Conservation (phyloP, 139 green algal genomes). For the Pedinophyceae sp. region DNA sequence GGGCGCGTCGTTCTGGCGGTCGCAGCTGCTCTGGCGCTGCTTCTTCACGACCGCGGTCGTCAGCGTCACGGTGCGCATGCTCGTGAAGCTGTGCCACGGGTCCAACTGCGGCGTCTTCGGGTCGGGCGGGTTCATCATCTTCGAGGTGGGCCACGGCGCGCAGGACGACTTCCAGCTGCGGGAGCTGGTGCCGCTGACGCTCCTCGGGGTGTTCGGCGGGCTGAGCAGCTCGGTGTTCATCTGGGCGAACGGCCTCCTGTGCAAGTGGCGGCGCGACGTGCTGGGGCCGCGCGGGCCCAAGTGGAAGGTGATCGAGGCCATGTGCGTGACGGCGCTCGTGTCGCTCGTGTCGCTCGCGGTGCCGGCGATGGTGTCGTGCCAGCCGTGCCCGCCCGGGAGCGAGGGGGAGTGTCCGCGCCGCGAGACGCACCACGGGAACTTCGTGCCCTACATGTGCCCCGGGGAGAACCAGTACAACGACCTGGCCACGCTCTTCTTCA, state of each 20-base stretch:
- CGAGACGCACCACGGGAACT: slow-evolving; percentile 44
- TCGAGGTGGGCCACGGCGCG: slow-evolving; percentile 44
- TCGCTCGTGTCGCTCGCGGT: slow-evolving; percentile 14
- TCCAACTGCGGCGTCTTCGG: slow-evolving; percentile 51
- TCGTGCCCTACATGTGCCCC: slow-evolving; percentile 34
- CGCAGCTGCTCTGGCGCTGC: slow-evolving; percentile 48
- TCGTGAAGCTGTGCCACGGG: slow-evolving; percentile 40
- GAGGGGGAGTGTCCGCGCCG: slow-evolving; percentile 14
- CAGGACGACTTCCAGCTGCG: slow-evolving; percentile 47
- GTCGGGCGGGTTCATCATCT: slow-evolving; percentile 53
- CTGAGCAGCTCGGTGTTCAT: slow-evolving; percentile 56
- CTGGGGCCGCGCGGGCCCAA: slow-evolving; percentile 12
- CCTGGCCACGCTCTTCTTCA: slow-evolving; percentile 72
- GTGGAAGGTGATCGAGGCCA: slow-evolving; percentile 17
- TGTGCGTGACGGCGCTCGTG: slow-evolving; percentile 13
- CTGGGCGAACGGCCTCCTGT: slow-evolving; percentile 33
- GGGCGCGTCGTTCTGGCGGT: slow-evolving; percentile 46
- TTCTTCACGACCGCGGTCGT: slow-evolving; percentile 69
- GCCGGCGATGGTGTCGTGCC: slow-evolving; percentile 13
- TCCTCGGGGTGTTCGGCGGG: slow-evolving; percentile 58
- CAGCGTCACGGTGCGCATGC: slow-evolving; percentile 26
- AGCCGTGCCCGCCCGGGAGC: slow-evolving; percentile 22
- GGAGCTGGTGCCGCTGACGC: slow-evolving; percentile 56
- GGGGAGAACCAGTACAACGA: slow-evolving; percentile 50
- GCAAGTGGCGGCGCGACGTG: slow-evolving; percentile 19